Percentiles rank a stretch among this genome's conserved stretches.
phyloP scores from a whole-genome alignment of 331 rosid genomes.

The Arachis monticola region DNA sequence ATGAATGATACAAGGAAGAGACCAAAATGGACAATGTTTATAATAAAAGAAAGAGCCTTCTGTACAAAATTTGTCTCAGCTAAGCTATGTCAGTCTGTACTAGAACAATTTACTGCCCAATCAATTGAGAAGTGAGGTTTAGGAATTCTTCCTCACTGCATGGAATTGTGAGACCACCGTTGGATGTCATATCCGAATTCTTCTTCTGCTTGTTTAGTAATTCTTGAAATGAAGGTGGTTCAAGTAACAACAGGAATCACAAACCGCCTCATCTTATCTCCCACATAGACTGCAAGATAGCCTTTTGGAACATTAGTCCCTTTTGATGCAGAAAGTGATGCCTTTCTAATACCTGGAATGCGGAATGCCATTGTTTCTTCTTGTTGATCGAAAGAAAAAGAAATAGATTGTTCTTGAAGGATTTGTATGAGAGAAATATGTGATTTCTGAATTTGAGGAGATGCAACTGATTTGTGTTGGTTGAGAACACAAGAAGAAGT shows the following conservation, averaged over 20 bases:
- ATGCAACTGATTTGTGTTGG: conserved; percentile 31
- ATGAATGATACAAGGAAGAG: conserved; percentile 14
- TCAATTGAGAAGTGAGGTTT: conserved; percentile 15
- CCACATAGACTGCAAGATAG: conserved; percentile 47
- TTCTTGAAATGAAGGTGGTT: conserved; percentile 37
- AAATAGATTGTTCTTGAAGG: conserved; percentile 16
- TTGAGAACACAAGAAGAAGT: conserved; percentile 7
- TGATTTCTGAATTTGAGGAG: conserved; percentile 15
- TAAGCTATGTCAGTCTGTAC: not conserved
- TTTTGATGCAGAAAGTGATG: conserved; percentile 10
- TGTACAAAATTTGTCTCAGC: conserved; percentile 33
- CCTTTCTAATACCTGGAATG: conserved; percentile 7
- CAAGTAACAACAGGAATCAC: conserved; percentile 37
- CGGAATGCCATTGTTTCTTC: conserved; percentile 35
- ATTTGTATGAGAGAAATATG: conserved; percentile 27
- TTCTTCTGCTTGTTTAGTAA: conserved; percentile 46
- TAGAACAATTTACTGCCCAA: not conserved
- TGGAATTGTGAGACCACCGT: conserved; percentile 45
- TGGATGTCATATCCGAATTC: conserved; percentile 45
- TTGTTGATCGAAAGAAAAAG: no score
- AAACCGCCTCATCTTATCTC: conserved; percentile 43
- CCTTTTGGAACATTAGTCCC: conserved; percentile 41
- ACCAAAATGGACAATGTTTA: conserved; percentile 10
- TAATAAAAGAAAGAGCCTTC: not conserved
- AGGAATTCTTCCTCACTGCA: conserved; percentile 37